These are phyloP conservation scores for Suillus lakei DNA, from an alignment of 768 basidiomycete species.

Conservation along the genomic window DNA sequence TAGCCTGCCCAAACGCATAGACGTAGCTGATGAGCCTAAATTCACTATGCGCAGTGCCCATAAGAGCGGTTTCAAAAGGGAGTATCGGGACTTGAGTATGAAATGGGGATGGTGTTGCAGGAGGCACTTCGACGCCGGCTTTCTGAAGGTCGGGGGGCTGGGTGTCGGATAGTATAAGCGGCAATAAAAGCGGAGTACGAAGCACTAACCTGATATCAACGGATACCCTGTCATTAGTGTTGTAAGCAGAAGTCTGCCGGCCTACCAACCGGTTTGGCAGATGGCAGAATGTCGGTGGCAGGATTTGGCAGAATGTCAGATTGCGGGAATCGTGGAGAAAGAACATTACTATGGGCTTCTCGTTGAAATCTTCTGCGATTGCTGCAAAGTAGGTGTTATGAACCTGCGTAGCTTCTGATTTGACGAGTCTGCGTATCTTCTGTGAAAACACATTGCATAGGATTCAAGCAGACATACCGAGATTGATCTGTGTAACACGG, in stretches of 20 bases:
- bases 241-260: too few species aligned
- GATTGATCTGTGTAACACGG: constrained; percentile 35
- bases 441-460: too few species aligned
- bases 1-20: background rate
- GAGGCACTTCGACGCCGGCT: background rate
- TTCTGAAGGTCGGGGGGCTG: background rate
- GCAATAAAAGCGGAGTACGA: background rate
- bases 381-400: background rate
- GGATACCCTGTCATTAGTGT: constrained; percentile 1
- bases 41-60: background rate
- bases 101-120: background rate
- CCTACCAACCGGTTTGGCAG: too few species aligned
- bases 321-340: too few species aligned
- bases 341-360: too few species aligned
- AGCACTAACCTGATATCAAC: background rate
- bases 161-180: background rate
- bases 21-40: background rate
- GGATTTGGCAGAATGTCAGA: too few species aligned
- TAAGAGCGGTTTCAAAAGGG: background rate
- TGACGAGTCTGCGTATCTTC: background rate
- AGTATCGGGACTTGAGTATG: background rate
- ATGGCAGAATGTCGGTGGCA: too few species aligned
- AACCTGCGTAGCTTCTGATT: background rate
- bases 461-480: background rate
- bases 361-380: background rate